A percentile compares a stretch with the other conserved stretches of the same genome.
These are phyloP conservation scores for Nymphaea colorata DNA, from an alignment of 164 flowering plant species.

Conservation along the genomic window DNA sequence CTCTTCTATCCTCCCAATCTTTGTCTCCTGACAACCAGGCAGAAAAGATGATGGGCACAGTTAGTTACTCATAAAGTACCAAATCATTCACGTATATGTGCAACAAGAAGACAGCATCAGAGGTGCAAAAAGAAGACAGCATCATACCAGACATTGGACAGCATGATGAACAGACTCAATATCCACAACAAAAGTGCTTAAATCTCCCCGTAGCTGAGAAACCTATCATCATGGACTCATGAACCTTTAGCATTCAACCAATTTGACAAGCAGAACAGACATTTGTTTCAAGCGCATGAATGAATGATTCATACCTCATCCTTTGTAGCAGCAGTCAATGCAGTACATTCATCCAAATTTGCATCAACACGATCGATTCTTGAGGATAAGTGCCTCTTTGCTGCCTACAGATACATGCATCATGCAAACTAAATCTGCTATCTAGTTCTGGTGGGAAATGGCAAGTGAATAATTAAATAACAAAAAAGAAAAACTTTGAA, in stretches of 20 bases:
- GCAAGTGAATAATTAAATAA: too few species aligned
- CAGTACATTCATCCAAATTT: constrained; percentile 36
- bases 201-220: constrained; percentile 24
- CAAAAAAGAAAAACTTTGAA: too few species aligned
- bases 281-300: not conserved
- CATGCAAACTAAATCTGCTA: not conserved
- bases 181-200: constrained; percentile 23
- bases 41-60: not conserved
- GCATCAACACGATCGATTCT: constrained; percentile 42
- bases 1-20: constrained; percentile 43
- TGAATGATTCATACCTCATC: constrained; percentile 33
- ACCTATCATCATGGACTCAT: constrained; percentile 22
- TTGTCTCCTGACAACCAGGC: constrained; percentile 37
- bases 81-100: not conserved
- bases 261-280: not conserved
- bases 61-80: not conserved
- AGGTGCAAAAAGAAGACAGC: not conserved
- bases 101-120: not conserved
- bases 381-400: constrained; percentile 46
- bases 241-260: not conserved
- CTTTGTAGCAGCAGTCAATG: constrained; percentile 32
- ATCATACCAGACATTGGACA: constrained; percentile 43
- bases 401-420: constrained; percentile 22
- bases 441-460: not conserved
- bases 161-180: constrained; percentile 37